These are phyloP conservation scores for Epichloe coenophiala DNA, from an alignment of 2,329 filamentous ascomycete species.

Conservation along the genomic window DNA sequence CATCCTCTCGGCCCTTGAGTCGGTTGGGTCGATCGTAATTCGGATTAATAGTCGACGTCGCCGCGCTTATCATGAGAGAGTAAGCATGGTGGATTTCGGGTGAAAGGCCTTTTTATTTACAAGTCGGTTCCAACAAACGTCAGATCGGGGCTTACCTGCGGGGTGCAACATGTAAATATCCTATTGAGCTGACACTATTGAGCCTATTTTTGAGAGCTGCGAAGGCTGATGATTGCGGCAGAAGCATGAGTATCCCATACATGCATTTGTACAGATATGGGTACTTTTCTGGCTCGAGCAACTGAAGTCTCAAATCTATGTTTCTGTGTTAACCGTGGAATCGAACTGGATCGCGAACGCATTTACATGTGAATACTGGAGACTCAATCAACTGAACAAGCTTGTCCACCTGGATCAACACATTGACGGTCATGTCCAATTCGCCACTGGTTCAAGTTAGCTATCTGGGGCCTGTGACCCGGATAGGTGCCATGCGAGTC, in stretches of 20 bases:
- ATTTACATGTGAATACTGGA: constrained; percentile 88
- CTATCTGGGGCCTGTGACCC: background rate
- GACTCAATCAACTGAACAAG: constrained; percentile 93
- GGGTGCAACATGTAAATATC: constrained; percentile 74
- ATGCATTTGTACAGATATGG: constrained; percentile 96
- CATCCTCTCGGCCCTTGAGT: constrained; percentile 71
- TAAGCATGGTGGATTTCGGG: background rate
- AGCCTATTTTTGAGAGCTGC: constrained; percentile 91
- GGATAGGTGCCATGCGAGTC: constrained; percentile 14
- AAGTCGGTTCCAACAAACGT: background rate
- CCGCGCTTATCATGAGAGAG: constrained; percentile 21
- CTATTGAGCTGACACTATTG: constrained; percentile 94
- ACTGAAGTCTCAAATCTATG: constrained; percentile 78
- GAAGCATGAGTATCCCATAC: constrained; percentile 90
- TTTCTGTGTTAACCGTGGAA: background rate
- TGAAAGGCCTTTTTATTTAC: background rate
- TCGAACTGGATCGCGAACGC: background rate
- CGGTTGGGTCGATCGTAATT: constrained; percentile 62
- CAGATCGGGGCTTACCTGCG: constrained; percentile 49
- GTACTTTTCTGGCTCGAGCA: constrained; percentile 89
- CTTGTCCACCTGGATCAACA: constrained; percentile 97
- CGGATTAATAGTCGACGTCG: constrained; percentile 34
- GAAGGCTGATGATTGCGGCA: constrained; percentile 96
- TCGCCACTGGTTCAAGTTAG: constrained; percentile 53
- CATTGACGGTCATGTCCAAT: constrained; percentile 96